Evolutionary conservation across 495 filamentous ascomycete species (phyloP), one percentile per base, ranked within the genome.

Genomic region (Opeltia flavorubescens): DNA sequence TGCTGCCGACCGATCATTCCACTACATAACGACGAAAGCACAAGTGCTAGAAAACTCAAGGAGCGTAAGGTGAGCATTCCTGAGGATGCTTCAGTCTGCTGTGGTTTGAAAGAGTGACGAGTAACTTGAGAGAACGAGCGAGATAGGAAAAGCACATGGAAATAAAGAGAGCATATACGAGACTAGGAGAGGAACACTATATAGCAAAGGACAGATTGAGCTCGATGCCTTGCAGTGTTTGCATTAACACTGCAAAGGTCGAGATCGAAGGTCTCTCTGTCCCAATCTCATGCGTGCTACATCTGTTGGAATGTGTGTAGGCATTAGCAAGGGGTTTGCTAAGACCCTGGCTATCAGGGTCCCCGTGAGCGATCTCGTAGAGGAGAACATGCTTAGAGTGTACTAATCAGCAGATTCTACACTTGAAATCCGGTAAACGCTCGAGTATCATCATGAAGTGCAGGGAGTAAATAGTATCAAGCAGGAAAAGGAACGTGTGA

Each of bases 171-270:
- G n/a, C n/a, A n/a, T n/a, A n/a, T n/a, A n/a, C n/a, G n/a, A n/a
- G 34, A 36, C 20, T 17, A 36, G 6, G 6, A 36, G 34, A 36
- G 38, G 11, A 20, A 41, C 9, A 7, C 25, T 17, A 21, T 41
- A 23, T 21, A 41, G 21, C 12, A 17, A 39, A 39, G 13, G 29
- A 13, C 6, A 31, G 6, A 31, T 31, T 31, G 29, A 9, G 12
- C 18, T 39, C 13, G 38, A 41, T 41, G 38, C 38, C 38, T 41
- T 41, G 38, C 38, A 41, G 35, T n/a, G 17, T 40, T 13, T 13
- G 29, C 29, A 31, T 31, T 31, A 13, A 6, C 13, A 31, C 29
- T 31, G 17, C 36, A 20, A 25, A 25, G 38, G 38, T 2, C 3
- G 25, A 12, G 18, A 41, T 41, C 38, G 38, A 31, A 13, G 29